Evolutionary conservation across 805 yeast genomes (phyloP), one percentile per base, ranked within the genome.

Genomic region (Yarrowia keelungensis): DNA sequence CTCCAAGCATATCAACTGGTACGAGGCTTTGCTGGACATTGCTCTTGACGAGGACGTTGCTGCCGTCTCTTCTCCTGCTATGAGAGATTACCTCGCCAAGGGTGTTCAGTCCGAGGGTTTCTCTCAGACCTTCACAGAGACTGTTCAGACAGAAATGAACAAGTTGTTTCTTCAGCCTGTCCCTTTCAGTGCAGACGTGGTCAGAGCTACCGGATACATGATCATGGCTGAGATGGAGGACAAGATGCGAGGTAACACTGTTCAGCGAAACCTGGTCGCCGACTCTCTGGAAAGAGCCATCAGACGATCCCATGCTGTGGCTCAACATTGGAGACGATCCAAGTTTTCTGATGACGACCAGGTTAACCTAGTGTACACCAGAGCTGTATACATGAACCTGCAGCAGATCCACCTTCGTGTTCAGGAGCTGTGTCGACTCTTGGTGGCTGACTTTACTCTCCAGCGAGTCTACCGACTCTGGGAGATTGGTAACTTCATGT

Each of bases 151-250:
- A 3, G 65, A 59, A 16, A 59, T 59, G 65, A 59, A 43, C 50
- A 59, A 59, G 35, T 41, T 59, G 41, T 59, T 59, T 11, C 35
- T 45, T 8, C 39, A 45, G 8, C 65, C 65, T 8, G 51, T 39
- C 3, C 65, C 65, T 1, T 59, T 59, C 42, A 32, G 32, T 9
- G 16, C 65, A 3, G 65, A 59, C 19, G 65, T 45, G 1, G 46
- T 45, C 9, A 35, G 51, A 12, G 65, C 65, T 8, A 43, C 51
- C 1, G 65, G 65, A n/a, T 43, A 59, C 65, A 59, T 59, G 65
- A 59, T 59, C 42, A 59, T 59, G 65, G 51, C 65, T 0, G 65
- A 59, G 35, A 59, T 59, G 65, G 65, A 59, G 51, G 65, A 59
- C 22, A 59, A 36, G 14, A 59, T 59, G 51, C 16, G 51, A 16